phyloP scores from a whole-genome alignment of 2,329 filamentous ascomycete genomes.

The Trichophyton simii region DNA sequence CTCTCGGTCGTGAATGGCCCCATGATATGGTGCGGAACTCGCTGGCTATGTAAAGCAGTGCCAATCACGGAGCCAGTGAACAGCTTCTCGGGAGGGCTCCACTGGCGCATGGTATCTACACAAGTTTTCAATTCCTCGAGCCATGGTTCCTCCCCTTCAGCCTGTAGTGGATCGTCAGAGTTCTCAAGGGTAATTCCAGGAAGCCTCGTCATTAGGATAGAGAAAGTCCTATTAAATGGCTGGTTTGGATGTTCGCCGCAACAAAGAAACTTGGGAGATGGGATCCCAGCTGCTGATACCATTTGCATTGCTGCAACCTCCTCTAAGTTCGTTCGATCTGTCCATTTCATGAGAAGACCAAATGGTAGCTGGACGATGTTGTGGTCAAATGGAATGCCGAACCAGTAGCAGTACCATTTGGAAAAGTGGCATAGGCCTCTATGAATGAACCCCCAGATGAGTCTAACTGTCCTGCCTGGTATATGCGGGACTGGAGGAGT shows the following conservation, averaged over 20 bases:
- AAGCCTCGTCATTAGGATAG: constrained; percentile 23
- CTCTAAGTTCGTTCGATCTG: constrained; percentile 25
- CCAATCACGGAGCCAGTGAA: constrained; percentile 16
- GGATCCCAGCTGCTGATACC: constrained; percentile 20
- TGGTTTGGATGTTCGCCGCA: constrained; percentile 22
- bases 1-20: neutral
- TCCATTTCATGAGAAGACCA: constrained; percentile 28
- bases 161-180: constrained; percentile 17
- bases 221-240: constrained; percentile 20
- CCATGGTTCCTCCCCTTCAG: constrained; percentile 22
- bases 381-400: constrained; percentile 20
- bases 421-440: constrained; percentile 13
- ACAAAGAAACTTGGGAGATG: constrained; percentile 20
- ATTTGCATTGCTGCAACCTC: constrained; percentile 23
- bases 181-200: constrained; percentile 18
- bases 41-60: neutral
- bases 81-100: constrained; percentile 22
- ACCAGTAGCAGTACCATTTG: constrained; percentile 21
- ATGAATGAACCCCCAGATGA: constrained; percentile 23
- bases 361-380: constrained; percentile 28
- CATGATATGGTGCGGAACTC: neutral
- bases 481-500: constrained; percentile 17
- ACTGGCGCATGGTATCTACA: constrained; percentile 25
- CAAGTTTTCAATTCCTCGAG: constrained; percentile 25
- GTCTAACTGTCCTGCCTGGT: constrained; percentile 8